Percentiles rank a stretch among this genome's conserved stretches.
Conservation (phyloP, 1,284 basidiomycete species). For the Trichosporon asahii region DNA sequence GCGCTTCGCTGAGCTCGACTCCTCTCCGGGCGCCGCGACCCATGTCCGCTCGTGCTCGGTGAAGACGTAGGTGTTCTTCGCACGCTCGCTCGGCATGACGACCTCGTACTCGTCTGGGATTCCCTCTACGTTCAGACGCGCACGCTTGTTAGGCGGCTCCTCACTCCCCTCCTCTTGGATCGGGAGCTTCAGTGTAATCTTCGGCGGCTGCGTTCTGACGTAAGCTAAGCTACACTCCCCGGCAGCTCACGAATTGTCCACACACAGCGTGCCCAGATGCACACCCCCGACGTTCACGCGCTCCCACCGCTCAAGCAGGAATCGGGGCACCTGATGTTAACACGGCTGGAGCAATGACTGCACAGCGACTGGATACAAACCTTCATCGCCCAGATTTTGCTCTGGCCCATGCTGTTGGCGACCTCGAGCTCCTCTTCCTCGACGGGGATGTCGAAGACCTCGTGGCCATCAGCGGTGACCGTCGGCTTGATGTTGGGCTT, state of each 20-base stretch:
- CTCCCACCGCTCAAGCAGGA: constrained; percentile 56
- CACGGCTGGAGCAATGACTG: neutral
- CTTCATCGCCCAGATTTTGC: constrained; percentile 47
- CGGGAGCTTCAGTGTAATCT: constrained; percentile 26
- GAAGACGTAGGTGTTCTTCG: constrained; percentile 46
- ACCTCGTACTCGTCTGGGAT: constrained; percentile 45
- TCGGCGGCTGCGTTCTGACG: constrained; percentile 12
- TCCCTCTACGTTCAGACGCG: constrained; percentile 29
- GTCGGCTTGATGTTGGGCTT: constrained; percentile 25
- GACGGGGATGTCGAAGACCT: constrained; percentile 26
- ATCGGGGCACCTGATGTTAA: constrained; percentile 52
- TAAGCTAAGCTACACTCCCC: neutral
- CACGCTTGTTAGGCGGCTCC: constrained; percentile 17
- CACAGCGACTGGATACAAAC: constrained; percentile 10
- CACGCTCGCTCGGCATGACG: constrained; percentile 34
- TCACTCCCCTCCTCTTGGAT: constrained; percentile 10
- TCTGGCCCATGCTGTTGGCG: constrained; percentile 22
- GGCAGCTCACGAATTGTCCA: constrained; percentile 52
- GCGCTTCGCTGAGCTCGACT: constrained; percentile 22
- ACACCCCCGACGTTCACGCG: constrained; percentile 52
- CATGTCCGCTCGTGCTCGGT: constrained; percentile 35
- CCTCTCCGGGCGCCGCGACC: constrained; percentile 20
- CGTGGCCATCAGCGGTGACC: constrained; percentile 19
- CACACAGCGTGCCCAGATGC: constrained; percentile 54
- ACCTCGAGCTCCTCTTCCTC: constrained; percentile 40